Base-by-base conservation (phyloP, 202 grass and related monocot species). In the Eragrostis tef region DNA sequence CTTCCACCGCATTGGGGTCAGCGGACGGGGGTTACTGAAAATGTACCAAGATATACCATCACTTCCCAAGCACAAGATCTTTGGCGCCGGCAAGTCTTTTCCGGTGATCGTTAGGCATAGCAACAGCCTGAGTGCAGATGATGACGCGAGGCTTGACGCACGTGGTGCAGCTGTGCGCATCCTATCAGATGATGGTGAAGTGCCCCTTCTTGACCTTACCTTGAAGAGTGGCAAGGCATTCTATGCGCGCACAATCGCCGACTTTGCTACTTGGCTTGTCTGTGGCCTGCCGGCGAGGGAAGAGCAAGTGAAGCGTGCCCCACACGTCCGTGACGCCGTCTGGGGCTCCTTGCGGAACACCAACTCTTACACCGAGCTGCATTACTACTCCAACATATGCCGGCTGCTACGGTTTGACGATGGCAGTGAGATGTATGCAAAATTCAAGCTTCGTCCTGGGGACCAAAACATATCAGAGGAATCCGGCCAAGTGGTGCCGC, bases 311-410 rank as follows among this genome's bases (percentile, higher is more conserved):
- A 88, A 84, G 75, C 79, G 25, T 21, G 59, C 71, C 26, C 91
- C 88, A 0, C 91, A 93, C 75, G 86, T 93, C 78, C 75, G 88
- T 1, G 88, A 93, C 61, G 88, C 91, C n/a, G 91, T 93, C 6
- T 93, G 91, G 91, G 80, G 85, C 41, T 93, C 91, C 24, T 26
- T 93, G 65, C 77, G 91, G 79, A 81, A 86, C 58, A 88, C 91
- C 70, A 57, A 90, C 66, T 93, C 91, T 7, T 93, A 90, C 72
- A 73, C 88, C 6, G n/a, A 54, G 64, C 85, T 93, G 25, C 91
- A 93, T 16, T 93, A 93, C 71, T 93, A 93, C 77, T 90, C 91
- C 7, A 93, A 93, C 79, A 88, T 93, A 24, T 90, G 85, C 69
- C 85, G 91, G 63, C 66, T 93, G 25, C 75, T 90, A 49, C 82